phyloP scores from a whole-genome alignment of 1,284 basidiomycete genomes.

The Schizophyllum amplum region DNA sequence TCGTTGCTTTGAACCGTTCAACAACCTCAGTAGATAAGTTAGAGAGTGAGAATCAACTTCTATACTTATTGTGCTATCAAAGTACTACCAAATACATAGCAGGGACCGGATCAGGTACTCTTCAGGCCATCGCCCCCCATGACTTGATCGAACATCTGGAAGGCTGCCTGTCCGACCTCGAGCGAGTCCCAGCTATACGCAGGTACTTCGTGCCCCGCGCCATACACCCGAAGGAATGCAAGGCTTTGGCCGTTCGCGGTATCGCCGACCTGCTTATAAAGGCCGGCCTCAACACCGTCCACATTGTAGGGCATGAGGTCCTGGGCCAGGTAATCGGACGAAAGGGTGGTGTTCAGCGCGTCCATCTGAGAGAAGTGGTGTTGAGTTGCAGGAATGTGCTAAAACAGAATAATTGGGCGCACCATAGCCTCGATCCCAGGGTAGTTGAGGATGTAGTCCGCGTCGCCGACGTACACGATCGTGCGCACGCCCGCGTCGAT shows the following conservation, averaged over 20 bases:
- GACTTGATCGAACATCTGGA: constrained; percentile 31
- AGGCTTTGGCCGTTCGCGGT: neutral
- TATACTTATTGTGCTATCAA: too few species aligned
- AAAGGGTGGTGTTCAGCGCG: constrained; percentile 33
- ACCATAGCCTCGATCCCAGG: constrained; percentile 58
- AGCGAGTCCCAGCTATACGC: constrained; percentile 28
- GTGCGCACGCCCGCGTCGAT: constrained; percentile 49
- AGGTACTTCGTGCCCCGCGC: constrained; percentile 45
- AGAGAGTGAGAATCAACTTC: too few species aligned
- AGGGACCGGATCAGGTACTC: neutral
- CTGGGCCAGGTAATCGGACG: constrained; percentile 28
- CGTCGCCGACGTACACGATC: constrained; percentile 48
- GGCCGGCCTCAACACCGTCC: constrained; percentile 12
- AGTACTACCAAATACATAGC: too few species aligned
- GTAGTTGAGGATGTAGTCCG: constrained; percentile 56
- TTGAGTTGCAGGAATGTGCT: constrained; percentile 1
- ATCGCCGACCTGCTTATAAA: neutral
- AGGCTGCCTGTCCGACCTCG: constrained; percentile 24
- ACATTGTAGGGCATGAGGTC: constrained; percentile 35
- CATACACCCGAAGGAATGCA: constrained; percentile 42
- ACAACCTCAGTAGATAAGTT: too few species aligned
- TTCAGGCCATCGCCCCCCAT: constrained; percentile 14
- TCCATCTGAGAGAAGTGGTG: constrained; percentile 25
- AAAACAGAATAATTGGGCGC: constrained; percentile 12
- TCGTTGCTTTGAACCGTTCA: too few species aligned